Conservation (phyloP, 805 yeast species). For the Cyberlindnera xylosilytica region DNA sequence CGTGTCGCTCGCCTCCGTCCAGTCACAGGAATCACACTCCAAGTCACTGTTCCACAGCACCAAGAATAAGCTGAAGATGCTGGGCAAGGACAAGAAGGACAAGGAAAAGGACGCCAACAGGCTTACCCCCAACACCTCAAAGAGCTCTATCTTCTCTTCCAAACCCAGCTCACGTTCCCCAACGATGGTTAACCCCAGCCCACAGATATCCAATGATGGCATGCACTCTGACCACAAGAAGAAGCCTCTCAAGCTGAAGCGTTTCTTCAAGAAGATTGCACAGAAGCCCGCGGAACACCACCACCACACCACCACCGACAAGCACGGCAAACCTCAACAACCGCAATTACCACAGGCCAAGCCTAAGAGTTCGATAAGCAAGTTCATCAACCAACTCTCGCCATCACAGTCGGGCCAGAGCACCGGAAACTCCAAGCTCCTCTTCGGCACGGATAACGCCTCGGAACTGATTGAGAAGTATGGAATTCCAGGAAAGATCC, state of each 20-base stretch:
- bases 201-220: slow-evolving; percentile 15
- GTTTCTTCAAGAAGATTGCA: slow-evolving; percentile 49
- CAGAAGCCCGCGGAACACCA: slow-evolving; percentile 6
- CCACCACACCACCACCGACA: slow-evolving; percentile 4
- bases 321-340: slow-evolving; percentile 6
- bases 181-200: slow-evolving; percentile 15
- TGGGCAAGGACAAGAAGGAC: slow-evolving; percentile 9
- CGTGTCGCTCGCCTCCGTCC: slow-evolving; percentile 13
- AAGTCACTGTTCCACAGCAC: slow-evolving; percentile 14
- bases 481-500: slow-evolving; percentile 67
- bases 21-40: slow-evolving; percentile 9
- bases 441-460: slow-evolving; percentile 38
- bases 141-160: slow-evolving; percentile 23
- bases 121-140: slow-evolving; percentile 28
- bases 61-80: slow-evolving; percentile 16
- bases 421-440: slow-evolving; percentile 26
- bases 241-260: slow-evolving; percentile 34
- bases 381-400: slow-evolving; percentile 22
- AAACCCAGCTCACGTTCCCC: slow-evolving; percentile 24
- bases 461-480: slow-evolving; percentile 54
- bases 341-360: slow-evolving; percentile 1
- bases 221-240: slow-evolving; percentile 10
- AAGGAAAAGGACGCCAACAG: slow-evolving; percentile 12
- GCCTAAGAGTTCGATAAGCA: slow-evolving; percentile 19
- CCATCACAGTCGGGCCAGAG: slow-evolving; percentile 21